Evolutionary conservation across 208 protist genomes (phyloP).

Genomic region (Acanthamoeba sp.): DNA sequence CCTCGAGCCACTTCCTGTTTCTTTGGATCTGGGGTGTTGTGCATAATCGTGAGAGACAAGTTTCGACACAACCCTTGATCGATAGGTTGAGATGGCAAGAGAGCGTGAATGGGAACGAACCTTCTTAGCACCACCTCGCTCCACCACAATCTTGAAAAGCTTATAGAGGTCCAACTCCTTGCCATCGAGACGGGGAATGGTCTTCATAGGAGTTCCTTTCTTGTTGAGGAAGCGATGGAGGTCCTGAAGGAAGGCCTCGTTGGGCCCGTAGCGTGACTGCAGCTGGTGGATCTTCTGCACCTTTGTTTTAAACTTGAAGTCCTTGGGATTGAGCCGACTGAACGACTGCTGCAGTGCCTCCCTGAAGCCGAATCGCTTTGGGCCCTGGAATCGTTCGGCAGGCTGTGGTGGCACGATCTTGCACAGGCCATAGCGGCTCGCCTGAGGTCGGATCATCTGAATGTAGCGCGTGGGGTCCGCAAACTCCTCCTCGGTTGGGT

Average conservation of each 20-base stretch:
- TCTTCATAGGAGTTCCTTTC: slow-evolving; percentile 30
- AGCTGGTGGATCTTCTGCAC: slow-evolving; percentile 83
- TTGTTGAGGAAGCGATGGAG: slow-evolving; percentile 73
- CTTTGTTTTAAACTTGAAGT: slow-evolving; percentile 81
- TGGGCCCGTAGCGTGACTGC: slow-evolving; percentile 76
- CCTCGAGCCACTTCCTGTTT: slow-evolving; percentile 39
- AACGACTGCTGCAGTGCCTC: slow-evolving; percentile 33
- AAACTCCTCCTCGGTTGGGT: slow-evolving; percentile 86
- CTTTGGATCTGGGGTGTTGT: not conserved
- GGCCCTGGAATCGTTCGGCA: slow-evolving; percentile 21
- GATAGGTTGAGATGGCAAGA: not conserved
- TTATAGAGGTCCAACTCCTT: slow-evolving; percentile 78
- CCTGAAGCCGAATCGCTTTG: slow-evolving; percentile 20
- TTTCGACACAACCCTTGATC: too few relatives aligned
- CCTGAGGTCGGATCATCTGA: slow-evolving; percentile 77
- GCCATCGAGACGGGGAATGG: slow-evolving; percentile 68
- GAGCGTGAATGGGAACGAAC: not conserved
- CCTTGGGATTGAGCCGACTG: slow-evolving; percentile 50
- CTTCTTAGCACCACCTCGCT: slow-evolving; percentile 68
- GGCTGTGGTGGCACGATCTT: slow-evolving; percentile 80
- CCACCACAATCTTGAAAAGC: slow-evolving; percentile 75
- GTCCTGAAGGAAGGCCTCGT: slow-evolving; percentile 72
- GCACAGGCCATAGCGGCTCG: slow-evolving; percentile 80
- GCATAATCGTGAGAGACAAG: not conserved
- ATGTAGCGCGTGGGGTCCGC: slow-evolving; percentile 82